Base-by-base conservation (phyloP, 2,329 filamentous ascomycete species). In the Trichoderma sp. region DNA sequence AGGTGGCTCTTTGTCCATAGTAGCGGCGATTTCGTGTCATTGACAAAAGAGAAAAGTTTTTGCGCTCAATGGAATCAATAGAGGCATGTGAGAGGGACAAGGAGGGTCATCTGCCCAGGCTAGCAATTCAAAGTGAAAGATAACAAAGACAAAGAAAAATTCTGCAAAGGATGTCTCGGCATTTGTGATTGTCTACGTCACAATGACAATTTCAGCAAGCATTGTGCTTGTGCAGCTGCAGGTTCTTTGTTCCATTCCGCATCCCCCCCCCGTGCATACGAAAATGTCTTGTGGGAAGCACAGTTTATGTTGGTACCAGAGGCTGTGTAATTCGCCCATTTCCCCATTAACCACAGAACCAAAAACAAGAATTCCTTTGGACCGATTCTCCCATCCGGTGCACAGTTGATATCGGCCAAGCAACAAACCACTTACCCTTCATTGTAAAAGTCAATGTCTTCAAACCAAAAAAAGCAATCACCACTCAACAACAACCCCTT, bases 381-480 rank as follows among this genome's bases (percentile, higher is more conserved):
- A 19, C n/a, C 9, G 5, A 10, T 12, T 19, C 0, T 17, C 17
- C 4, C 17, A 19, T 42, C 5, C n/a, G 12, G n/a, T 45, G 9
- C 5, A 45, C n/a, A 19, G 4, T 45, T 12, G 10, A 4, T 7
- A 29, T 6, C 42, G 12, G 10, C 13, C 5, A 48, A 48, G n/a
- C 10, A 48, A 13, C 10, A 13, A 48, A 22, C 19, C 4, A 13
- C 19, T 22, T 48, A 10, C n/a, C 19, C 19, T 48, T 10, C 10
- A 13, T 22, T 48, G 39, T n/a, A 19, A 19, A 19, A 19, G n/a
- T 10, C 39, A 19, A 19, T 9, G n/a, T 19, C 9, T 19, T 8
- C 2, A 2, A 19, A 2, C 39, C 12, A 5, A 37, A 19, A 5
- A n/a, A n/a, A 15, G n/a, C 8, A 5, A 0, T 0, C 8, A 2